phyloP scores from a whole-genome alignment of 108 stramenopile genomes.

The Cyclotella sp. region DNA sequence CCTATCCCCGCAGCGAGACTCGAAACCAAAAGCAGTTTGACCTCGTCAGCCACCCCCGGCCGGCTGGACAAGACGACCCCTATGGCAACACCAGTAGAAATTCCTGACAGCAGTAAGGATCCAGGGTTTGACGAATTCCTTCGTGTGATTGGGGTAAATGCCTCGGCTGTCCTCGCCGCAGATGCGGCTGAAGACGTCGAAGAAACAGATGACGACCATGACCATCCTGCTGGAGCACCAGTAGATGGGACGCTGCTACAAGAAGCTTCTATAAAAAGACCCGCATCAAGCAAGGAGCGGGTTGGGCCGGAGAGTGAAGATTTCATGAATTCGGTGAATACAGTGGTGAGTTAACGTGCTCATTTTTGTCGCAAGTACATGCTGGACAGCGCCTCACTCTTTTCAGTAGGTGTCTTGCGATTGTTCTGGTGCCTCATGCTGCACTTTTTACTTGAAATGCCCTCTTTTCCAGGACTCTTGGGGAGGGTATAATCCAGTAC shows the following conservation, averaged over 20 bases:
- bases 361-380: no score
- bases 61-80: no score
- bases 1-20: no score
- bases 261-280: not conserved
- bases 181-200: not conserved
- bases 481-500: not conserved
- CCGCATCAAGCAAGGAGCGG: not conserved
- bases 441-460: not conserved
- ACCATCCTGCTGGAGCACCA: not conserved
- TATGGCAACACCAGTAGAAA: no score
- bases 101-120: no score
- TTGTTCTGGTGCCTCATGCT: no score
- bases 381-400: no score
- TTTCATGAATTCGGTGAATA: conserved; percentile 21
- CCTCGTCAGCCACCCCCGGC: no score
- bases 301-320: conserved; percentile 3
- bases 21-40: no score
- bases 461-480: not conserved
- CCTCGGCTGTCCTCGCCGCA: not conserved
- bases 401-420: no score
- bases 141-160: no score
- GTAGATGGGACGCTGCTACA: not conserved
- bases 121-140: no score
- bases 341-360: conserved; percentile 14
- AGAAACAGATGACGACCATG: not conserved